Conservation (phyloP, 257 asterid genomes). For the Verbena officinalis region DNA sequence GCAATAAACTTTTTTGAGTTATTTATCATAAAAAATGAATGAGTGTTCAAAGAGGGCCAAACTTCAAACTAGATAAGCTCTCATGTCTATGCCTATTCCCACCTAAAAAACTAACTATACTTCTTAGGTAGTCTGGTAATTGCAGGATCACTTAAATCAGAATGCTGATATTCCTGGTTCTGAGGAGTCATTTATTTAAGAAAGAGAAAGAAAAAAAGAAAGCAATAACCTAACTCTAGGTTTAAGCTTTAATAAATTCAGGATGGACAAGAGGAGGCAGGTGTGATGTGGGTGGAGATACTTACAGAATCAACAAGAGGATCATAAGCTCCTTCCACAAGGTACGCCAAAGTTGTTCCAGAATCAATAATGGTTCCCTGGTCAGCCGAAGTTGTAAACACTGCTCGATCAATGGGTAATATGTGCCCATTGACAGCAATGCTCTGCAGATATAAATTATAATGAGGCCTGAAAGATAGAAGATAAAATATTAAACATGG, state of each 20-base stretch:
- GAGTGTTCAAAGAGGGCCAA: conserved; percentile 19
- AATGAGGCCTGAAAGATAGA: conserved; percentile 73
- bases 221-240: conserved; percentile 8
- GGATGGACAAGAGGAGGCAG: conserved; percentile 21
- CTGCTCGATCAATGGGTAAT: conserved; percentile 70
- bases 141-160: conserved; percentile 1
- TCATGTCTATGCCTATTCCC: conserved; percentile 11
- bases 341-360: conserved; percentile 89
- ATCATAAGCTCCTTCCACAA: conserved; percentile 80
- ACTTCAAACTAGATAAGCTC: conserved; percentile 8
- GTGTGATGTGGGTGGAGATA: conserved; percentile 25
- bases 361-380: conserved; percentile 87
- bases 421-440: conserved; percentile 77
- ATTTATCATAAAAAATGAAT: conserved; percentile 2
- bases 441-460: conserved; percentile 77
- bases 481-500: conserved; percentile 25
- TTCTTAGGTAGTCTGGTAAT: not conserved
- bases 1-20: conserved; percentile 18
- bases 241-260: conserved; percentile 17
- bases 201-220: too few species aligned
- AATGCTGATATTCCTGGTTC: not conserved
- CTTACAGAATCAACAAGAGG: conserved; percentile 80
- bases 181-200: too few species aligned
- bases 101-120: not conserved
- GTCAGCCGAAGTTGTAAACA: conserved; percentile 70